phyloP scores from a whole-genome alignment of 768 basidiomycete genomes.

The Amanita polypyramis region DNA sequence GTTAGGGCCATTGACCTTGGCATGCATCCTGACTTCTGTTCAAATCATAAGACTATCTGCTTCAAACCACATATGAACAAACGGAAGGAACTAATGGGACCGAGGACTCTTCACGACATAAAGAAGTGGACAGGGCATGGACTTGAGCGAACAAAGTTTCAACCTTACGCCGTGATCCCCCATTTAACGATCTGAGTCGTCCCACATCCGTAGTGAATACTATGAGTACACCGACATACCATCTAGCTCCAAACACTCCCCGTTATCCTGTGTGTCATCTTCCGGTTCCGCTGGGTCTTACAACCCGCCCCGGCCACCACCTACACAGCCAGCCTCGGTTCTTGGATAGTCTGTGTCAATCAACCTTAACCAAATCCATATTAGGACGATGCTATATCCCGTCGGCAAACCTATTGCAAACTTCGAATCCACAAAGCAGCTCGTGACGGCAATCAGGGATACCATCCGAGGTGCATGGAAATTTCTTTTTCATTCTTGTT shows the following conservation, averaged over 20 bases:
- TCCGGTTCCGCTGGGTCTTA: too few relatives aligned
- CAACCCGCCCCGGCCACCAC: not conserved
- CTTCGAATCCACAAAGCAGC: not conserved
- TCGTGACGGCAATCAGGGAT: not conserved
- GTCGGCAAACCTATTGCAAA: not conserved
- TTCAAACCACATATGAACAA: not conserved
- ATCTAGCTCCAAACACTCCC: too few relatives aligned
- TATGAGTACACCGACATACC: too few relatives aligned
- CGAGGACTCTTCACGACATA: too few relatives aligned
- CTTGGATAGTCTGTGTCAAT: too few relatives aligned
- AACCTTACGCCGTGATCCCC: too few relatives aligned
- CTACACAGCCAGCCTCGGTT: not conserved
- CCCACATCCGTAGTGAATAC: too few relatives aligned
- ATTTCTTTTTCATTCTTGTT: not conserved
- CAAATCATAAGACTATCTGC: not conserved
- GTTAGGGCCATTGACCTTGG: not conserved
- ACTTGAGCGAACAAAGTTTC: too few relatives aligned
- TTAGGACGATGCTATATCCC: not conserved
- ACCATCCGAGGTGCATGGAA: not conserved
- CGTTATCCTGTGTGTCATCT: too few relatives aligned
- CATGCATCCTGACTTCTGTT: not conserved
- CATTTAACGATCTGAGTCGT: too few relatives aligned
- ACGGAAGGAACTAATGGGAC: not conserved
- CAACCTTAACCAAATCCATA: not conserved
- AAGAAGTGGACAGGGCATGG: too few relatives aligned